Percentiles rank a stretch among this genome's conserved stretches.
Conservation (phyloP, 2,329 filamentous ascomycete species). For the Pseudocercospora macadamiae region DNA sequence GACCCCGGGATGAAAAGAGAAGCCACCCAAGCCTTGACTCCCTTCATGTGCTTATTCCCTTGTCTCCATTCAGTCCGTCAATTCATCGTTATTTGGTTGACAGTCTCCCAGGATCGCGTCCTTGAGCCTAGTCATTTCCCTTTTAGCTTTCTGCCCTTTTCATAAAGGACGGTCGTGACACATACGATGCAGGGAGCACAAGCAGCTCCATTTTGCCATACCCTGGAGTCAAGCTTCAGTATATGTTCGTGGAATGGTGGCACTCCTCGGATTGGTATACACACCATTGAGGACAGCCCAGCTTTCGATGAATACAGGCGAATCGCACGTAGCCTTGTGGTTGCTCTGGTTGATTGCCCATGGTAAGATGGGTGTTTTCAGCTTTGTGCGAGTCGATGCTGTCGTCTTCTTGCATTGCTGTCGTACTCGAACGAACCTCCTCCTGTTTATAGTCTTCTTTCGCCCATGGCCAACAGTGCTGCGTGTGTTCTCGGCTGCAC, state of each 20-base stretch:
- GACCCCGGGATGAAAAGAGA: too few species aligned
- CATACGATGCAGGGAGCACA: constrained; percentile 29
- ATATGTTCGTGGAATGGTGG: too few species aligned
- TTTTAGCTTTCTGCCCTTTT: neutral
- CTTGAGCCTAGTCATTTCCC: neutral
- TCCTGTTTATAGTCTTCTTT: too few species aligned
- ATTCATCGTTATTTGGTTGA: too few species aligned
- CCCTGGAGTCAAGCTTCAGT: neutral
- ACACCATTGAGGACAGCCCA: constrained; percentile 17
- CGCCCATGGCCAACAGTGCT: neutral
- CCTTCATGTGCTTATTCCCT: too few species aligned
- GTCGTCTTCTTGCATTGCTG: too few species aligned
- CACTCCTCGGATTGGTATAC: too few species aligned
- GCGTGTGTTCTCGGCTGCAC: neutral
- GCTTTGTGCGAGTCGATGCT: too few species aligned
- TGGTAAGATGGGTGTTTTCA: neutral
- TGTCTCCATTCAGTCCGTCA: too few species aligned
- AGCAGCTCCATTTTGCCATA: constrained; percentile 29
- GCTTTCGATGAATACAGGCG: constrained; percentile 18
- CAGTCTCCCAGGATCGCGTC: too few species aligned
- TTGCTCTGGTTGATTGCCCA: constrained; percentile 1
- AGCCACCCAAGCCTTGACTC: too few species aligned
- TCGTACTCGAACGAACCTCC: too few species aligned
- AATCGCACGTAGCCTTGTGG: constrained; percentile 24
- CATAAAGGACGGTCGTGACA: neutral